These are phyloP conservation scores for Drechmeria coniospora DNA, from an alignment of 2,329 filamentous ascomycete genomes.

Conservation along the genomic window DNA sequence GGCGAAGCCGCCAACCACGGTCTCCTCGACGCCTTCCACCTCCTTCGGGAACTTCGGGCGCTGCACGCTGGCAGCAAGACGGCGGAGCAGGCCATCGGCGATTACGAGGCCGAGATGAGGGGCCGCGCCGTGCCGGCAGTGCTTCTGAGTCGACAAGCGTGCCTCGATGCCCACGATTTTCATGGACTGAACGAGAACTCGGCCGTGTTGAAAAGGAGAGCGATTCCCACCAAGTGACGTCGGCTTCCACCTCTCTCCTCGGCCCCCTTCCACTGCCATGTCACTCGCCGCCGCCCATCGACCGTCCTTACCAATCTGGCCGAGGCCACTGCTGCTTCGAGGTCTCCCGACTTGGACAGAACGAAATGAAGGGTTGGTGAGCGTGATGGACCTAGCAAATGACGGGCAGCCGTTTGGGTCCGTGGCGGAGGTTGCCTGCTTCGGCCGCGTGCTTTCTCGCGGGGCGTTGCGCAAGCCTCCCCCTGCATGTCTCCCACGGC, in stretches of 20 bases:
- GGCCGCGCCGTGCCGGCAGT: conserved; percentile 13
- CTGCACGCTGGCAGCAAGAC: conserved; percentile 5
- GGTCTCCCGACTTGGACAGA: too few species aligned
- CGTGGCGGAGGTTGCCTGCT: too few species aligned
- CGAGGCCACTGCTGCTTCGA: too few species aligned
- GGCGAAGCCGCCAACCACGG: conserved; percentile 25
- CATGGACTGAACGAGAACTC: conserved; percentile 16
- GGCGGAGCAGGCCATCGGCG: conserved; percentile 8
- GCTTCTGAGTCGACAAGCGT: conserved; percentile 16
- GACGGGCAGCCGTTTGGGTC: too few species aligned
- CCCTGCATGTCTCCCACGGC: too few species aligned
- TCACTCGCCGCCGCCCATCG: too few species aligned
- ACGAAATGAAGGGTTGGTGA: too few species aligned
- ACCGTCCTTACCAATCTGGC: too few species aligned
- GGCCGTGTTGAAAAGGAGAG: conserved; percentile 13
- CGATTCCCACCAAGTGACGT: conserved; percentile 4
- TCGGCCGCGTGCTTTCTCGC: too few species aligned
- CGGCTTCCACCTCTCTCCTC: too few species aligned
- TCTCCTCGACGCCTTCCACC: conserved; percentile 20
- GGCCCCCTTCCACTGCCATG: not conserved
- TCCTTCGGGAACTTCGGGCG: conserved; percentile 10
- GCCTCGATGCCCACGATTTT: conserved; percentile 17
- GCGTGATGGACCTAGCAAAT: too few species aligned
- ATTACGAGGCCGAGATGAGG: conserved; percentile 17
- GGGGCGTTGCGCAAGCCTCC: too few species aligned